Evolutionary conservation across 1,284 basidiomycete genomes (phyloP), one percentile per base, ranked within the genome.

Genomic region (Fomitiporia mediterranea): DNA sequence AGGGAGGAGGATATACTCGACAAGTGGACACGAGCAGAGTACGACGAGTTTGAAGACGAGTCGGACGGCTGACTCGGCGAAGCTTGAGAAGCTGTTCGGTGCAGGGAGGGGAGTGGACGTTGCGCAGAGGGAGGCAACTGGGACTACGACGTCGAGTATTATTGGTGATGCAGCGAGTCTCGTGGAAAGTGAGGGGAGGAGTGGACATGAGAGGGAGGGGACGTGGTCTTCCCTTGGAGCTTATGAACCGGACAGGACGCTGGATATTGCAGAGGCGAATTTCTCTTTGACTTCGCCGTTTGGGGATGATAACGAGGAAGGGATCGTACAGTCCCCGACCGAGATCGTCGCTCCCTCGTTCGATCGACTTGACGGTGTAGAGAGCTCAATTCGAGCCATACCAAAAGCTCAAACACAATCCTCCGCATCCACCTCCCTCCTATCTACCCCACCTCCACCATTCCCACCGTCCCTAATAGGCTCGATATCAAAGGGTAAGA

Each of bases 21-120:
- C 43, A 6, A 38, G 65, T 62, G 21, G 70, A 67, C 74, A 78
- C 56, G 76, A 73, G 38, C 77, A 75, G 63, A 81, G 82, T 13
- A 65, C 75, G 61, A 74, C 78, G 19, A 82, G 82, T 5, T 66
- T 85, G 42, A 74, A 75, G 56, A 80, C 78, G 17, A 70, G 72
- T n/a, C 64, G 63, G 50, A 86, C 84, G n/a, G 77, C 80, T 13
- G 78, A 89, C 66, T 82, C 86, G 21, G 83, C 79, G 52, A 78
- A 74, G 17, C 77, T 86, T 49, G 86, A 89, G 62, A 73, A 74
- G 58, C 76, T 89, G 64, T n/a, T n/a, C n/a, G n/a, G n/a, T n/a
- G 84, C 77, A 4, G 79, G 74, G 23, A 76, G 72, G 38, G n/a
- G n/a, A n/a, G 79, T 87, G 75, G 84, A 86, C 67, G 83, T 90